Conservation (phyloP, 2,329 filamentous ascomycete genomes). For the Colletotrichum cuscutae region DNA sequence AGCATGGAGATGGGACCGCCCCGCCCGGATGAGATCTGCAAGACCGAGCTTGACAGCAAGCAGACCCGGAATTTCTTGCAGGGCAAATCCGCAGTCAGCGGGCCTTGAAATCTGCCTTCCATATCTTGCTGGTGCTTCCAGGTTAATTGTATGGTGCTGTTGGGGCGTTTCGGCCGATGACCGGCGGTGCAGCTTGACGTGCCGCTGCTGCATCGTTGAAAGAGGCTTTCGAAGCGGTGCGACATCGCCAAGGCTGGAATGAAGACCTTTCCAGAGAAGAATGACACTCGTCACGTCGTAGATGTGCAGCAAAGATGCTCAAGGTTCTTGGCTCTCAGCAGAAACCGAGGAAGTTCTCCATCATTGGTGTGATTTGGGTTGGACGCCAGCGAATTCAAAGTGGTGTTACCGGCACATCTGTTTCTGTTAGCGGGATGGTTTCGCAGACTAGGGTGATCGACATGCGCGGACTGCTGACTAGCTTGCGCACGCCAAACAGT, state of each 20-base stretch:
- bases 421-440: neutral
- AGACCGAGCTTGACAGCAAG: slow-evolving; percentile 17
- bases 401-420: neutral
- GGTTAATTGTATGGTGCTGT: neutral
- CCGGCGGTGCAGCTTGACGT: neutral
- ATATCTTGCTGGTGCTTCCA: neutral
- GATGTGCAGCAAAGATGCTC: neutral
- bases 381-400: neutral
- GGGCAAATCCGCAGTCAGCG: slow-evolving; percentile 7
- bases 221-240: neutral
- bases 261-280: neutral
- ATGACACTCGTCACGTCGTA: slow-evolving; percentile 16
- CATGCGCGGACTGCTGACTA: neutral
- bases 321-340: neutral
- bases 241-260: slow-evolving; percentile 22
- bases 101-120: neutral
- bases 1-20: slow-evolving; percentile 3
- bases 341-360: neutral
- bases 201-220: neutral
- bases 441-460: neutral
- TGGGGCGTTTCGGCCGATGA: slow-evolving; percentile 1
- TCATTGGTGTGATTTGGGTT: neutral
- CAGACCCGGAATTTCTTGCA: neutral
- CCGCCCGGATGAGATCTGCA: slow-evolving; percentile 29
- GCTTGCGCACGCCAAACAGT: neutral